Percentiles rank a stretch among this genome's conserved stretches.
Conservation (phyloP, 2,329 filamentous ascomycete genomes). For the Ophiostoma piceae region DNA sequence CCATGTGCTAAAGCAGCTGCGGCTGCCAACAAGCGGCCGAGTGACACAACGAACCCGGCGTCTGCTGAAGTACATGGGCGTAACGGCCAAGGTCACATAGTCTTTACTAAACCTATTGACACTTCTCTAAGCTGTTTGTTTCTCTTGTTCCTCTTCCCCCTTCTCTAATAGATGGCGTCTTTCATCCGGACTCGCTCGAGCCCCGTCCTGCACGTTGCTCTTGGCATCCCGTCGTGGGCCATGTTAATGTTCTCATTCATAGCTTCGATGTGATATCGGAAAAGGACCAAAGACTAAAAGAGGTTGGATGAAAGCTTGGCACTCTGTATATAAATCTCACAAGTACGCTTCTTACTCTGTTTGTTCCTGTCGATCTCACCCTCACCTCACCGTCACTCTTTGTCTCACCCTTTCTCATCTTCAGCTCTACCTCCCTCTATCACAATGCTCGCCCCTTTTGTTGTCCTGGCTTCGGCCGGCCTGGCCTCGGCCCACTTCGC, state of each 20-base stretch:
- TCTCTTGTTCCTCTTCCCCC: not conserved
- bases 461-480: conserved; percentile 35
- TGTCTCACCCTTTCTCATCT: not conserved
- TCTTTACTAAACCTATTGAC: too few species aligned
- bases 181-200: not conserved
- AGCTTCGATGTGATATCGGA: not conserved
- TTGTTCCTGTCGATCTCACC: not conserved
- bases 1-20: not conserved
- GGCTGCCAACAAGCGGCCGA: not conserved
- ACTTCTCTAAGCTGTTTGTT: not conserved
- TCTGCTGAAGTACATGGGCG: not conserved
- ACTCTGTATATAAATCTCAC: not conserved
- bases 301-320: not conserved
- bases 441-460: conserved; percentile 31
- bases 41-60: not conserved
- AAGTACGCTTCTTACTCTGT: not conserved
- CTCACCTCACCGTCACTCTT: not conserved
- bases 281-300: not conserved
- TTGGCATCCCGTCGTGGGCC: not conserved
- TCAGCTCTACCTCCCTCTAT: not conserved
- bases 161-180: not conserved
- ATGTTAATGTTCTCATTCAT: not conserved
- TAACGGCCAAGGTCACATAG: not conserved
- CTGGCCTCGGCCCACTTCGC: conserved; percentile 46
- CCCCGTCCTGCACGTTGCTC: not conserved